Base-by-base conservation (phyloP, 2,329 filamentous ascomycete genomes). In the Plectosphaerella sp. region DNA sequence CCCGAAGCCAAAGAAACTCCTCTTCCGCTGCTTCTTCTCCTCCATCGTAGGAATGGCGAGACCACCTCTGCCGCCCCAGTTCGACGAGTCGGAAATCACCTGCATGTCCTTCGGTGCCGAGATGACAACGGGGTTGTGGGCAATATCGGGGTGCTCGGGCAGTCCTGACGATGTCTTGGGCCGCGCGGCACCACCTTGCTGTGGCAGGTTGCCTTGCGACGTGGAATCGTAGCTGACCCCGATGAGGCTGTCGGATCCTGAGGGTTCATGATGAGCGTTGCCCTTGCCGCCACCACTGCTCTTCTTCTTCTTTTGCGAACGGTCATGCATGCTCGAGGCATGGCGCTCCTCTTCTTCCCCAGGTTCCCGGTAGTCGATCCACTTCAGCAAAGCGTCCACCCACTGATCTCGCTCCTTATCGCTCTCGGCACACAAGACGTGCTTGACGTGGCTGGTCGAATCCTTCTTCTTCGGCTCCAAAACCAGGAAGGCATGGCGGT, bases 391-490 rank as follows among this genome's bases (percentile, higher is more conserved):
- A 20, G 89, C 87, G 52, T 95, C 89, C 2, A 99, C 93, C 94
- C 94, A 99, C 45, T 87, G 79, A 69, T 99, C 94, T 54, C 94
- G 85, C 72, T 99, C 94, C 54, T 79, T 80, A 62, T 99, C 94
- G 62, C 89, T 97, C 69, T 99, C 94, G 0, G 94, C 93, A 67
- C 94, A 99, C 16, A 99, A 76, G 1, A 99, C 92, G 67, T 99
- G 94, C 58, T 93, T 89, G 22, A 97, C 90, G 50, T 93, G 80
- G 59, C 88, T 91, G 20, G 79, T 86, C 0, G 91, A 91, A 64
- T 99, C 94, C 69, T 96, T 97, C 69, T 91, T 91, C 75, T 99
- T 99, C 1, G 93, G 93, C 65, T 99, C 94, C 49, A 97, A 68
- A 50, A 99, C 89, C 45, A 97, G 76, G 72, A 99, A 99, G 1